Conservation (phyloP, 768 basidiomycete species). For the Pulveroboletus sp. region DNA sequence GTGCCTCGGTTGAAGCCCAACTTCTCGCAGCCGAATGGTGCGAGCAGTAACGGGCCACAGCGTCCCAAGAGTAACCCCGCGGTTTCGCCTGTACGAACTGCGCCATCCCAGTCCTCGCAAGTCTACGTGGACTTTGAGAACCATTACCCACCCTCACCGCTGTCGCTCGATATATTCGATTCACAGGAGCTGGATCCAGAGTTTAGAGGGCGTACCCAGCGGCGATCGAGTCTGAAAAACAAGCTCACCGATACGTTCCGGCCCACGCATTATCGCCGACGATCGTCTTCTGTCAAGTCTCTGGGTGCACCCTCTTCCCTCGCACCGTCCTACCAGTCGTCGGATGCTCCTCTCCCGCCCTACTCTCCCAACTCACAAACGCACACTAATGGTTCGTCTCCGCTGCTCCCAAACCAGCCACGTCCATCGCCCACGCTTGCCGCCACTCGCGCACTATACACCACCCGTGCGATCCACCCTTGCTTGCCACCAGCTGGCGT, state of each 20-base stretch:
- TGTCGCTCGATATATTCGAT: slow-evolving; percentile 23
- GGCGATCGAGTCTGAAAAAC: slow-evolving; percentile 32
- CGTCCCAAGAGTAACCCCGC: slow-evolving; percentile 56
- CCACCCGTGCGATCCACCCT: slow-evolving; percentile 65
- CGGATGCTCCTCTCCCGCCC: slow-evolving; percentile 21
- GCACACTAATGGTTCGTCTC: slow-evolving; percentile 13
- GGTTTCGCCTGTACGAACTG: slow-evolving; percentile 19
- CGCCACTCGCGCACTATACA: slow-evolving; percentile 52
- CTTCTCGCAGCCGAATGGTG: slow-evolving; percentile 19
- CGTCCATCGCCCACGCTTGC: slow-evolving; percentile 26
- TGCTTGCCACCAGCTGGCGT: slow-evolving; percentile 64
- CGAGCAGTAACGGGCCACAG: slow-evolving; percentile 17
- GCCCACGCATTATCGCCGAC: slow-evolving; percentile 31
- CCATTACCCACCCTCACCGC: slow-evolving; percentile 27
- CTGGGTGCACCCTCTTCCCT: slow-evolving; percentile 30
- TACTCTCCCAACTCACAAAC: slow-evolving; percentile 18
- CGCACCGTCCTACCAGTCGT: slow-evolving; percentile 19
- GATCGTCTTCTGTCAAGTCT: slow-evolving; percentile 33
- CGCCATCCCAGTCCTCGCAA: slow-evolving; percentile 26
- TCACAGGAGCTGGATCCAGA: slow-evolving; percentile 24
- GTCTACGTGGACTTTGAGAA: slow-evolving; percentile 25
- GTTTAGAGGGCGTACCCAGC: slow-evolving; percentile 25
- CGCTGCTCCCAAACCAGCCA: slow-evolving; percentile 10
- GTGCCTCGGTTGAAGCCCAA: slow-evolving; percentile 31
- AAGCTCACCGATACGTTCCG: slow-evolving; percentile 32